A percentile compares a stretch with the other conserved stretches of the same genome.
These are phyloP conservation scores for Cladophialophora exuberans DNA, from an alignment of 2,329 filamentous ascomycete genomes.

Conservation along the genomic window DNA sequence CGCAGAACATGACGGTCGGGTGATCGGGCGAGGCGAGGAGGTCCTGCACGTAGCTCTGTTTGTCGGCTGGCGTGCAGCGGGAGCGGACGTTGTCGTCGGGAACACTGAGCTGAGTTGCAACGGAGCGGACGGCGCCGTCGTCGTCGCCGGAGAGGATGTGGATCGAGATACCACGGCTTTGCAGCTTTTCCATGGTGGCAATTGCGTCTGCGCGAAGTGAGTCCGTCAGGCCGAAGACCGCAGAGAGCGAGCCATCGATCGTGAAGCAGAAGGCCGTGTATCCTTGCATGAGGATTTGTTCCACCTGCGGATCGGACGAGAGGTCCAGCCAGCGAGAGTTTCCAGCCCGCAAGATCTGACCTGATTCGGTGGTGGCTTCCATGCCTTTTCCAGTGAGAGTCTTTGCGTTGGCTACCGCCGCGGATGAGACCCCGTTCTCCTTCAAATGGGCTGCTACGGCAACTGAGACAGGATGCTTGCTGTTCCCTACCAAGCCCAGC, in stretches of 20 bases:
- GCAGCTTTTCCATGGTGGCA: conserved; percentile 56
- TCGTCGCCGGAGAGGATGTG: conserved; percentile 64
- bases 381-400: conserved; percentile 38
- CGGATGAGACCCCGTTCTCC: conserved; percentile 12
- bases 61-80: conserved; percentile 57
- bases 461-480: conserved; percentile 57
- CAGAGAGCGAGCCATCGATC: conserved; percentile 47
- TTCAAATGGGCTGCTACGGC: conserved; percentile 52
- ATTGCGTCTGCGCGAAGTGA: conserved; percentile 54
- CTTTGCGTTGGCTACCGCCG: conserved; percentile 32
- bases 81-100: conserved; percentile 45
- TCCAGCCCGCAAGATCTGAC: conserved; percentile 22
- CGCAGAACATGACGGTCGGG: conserved; percentile 70
- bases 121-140: conserved; percentile 49
- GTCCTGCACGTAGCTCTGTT: conserved; percentile 55
- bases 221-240: conserved; percentile 56
- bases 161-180: conserved; percentile 51
- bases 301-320: conserved; percentile 37
- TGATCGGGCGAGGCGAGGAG: conserved; percentile 35
- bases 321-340: conserved; percentile 42
- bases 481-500: conserved; percentile 32
- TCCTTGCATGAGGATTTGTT: conserved; percentile 43
- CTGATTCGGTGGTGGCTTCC: conserved; percentile 19
- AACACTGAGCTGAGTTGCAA: conserved; percentile 50
- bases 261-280: conserved; percentile 62